Base-by-base conservation (phyloP, 768 basidiomycete genomes). In the Tricholoma hemisulphureum region DNA sequence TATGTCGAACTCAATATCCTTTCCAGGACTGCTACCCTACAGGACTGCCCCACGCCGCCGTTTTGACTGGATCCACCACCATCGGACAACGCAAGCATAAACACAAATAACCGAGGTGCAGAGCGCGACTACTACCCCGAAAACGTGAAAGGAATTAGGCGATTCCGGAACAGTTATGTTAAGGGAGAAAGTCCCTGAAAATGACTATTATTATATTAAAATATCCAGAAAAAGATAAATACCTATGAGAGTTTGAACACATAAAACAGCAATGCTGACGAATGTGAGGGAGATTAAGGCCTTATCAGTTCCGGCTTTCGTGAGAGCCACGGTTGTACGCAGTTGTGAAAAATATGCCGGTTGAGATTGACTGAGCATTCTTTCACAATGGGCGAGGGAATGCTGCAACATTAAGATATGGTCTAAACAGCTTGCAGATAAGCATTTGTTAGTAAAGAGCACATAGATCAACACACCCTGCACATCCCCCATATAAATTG, bases 401-500 rank as follows among this genome's bases (percentile, higher is more conserved):
- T 92, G 88, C 65, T 95, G 92, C 56, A 98, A 75, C 2, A 91
- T 86, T 21, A 95, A 71, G 62, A 97, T 93, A 69, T 98, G 95
- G 72, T 98, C 95, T 95, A 55, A 28, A 41, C 18, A 26, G 53
- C 18, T 60, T 34, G 56, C 57, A 63, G 35, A 63, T 58, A 28
- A 34, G 26, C 37, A 31, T 23, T 16, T 21, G n/a, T n/a, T n/a
- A n/a, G n/a, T n/a, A n/a, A n/a, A 4, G 24, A n/a, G 16, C 7
- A 53, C 10, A 11, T 43, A 53, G 8, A 31, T 26, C 0, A 57
- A 63, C 77, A 48, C 61, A 93, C 95, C 95, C 77, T 95, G 91
- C 2, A 98, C 83, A 70, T 98, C 95, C 21, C 91, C 92, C 75
- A 95, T 83, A 68, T 96, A 93, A 2, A 94, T 89, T 10, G 84